Evolutionary conservation across 768 basidiomycete species (phyloP), one percentile per base, ranked within the genome.

Genomic region (Pluteus cervinus): DNA sequence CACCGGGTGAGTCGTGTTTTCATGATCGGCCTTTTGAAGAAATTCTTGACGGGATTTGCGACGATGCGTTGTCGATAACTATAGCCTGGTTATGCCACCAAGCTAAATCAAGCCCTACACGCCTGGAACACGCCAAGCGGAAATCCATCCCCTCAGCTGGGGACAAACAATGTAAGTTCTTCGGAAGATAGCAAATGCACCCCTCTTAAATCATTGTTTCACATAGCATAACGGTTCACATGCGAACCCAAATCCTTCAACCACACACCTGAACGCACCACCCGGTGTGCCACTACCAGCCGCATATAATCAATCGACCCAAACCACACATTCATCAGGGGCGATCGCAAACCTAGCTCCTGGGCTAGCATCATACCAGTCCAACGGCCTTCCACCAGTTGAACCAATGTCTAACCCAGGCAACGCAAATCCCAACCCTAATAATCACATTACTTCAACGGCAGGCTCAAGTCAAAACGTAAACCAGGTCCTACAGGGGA

Each of bases 41-140:
- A 23, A 6, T 24, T 15, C 14, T 9, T 24, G 40, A 29, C 29
- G 38, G 24, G 10, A 17, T 31, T 20, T 28, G 16, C 14, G 15
- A 36, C 34, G 35, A 9, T 32, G 11, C 18, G 29, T 31, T 14
- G 33, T 41, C 18, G n/a, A 17, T 2, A 33, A 28, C 1, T 7
- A 32, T 50, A 79, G 76, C 74, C 66, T 55, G 73, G 76, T 54
- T 77, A 73, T 52, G 60, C 75, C 32, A 57, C 78, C 52, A 84
- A 86, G 58, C 66, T 80, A 43, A 81, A 75, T 46, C 76, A 75
- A 50, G 69, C 69, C 1, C 74, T 76, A 42, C 74, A 75, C 5
- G 79, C 80, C 31, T 84, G 81, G 81, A 76, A 68, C 41, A 75
- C 75, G 14, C 63, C 80, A 5, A 75, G 66, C 47, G 61, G 65